These are phyloP conservation scores for Apophysomyces trapeziformis DNA, from an alignment of 371 early-diverging fungal species.

Conservation along the genomic window DNA sequence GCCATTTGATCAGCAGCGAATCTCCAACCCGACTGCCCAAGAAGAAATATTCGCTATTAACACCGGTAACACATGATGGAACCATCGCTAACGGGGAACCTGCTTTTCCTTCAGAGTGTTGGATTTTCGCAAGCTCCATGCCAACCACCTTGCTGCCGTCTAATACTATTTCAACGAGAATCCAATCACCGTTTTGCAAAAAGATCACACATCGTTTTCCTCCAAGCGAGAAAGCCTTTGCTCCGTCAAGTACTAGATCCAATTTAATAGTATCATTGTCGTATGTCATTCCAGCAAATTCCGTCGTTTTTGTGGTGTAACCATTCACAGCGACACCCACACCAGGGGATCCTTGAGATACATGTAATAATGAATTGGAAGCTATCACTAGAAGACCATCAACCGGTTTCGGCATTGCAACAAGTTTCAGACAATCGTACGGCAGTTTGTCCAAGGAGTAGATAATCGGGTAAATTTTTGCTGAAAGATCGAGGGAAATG, in stretches of 20 bases:
- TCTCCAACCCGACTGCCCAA: constrained; percentile 82
- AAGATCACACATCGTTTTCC: constrained; percentile 61
- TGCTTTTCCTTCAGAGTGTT: constrained; percentile 23
- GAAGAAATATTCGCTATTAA: constrained; percentile 75
- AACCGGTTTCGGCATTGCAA: constrained; percentile 83
- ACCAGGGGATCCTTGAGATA: constrained; percentile 85
- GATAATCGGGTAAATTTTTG: constrained; percentile 79
- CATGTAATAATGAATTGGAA: constrained; percentile 81
- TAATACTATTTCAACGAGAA: constrained; percentile 68
- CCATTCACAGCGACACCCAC: constrained; percentile 79
- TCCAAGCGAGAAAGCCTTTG: constrained; percentile 54
- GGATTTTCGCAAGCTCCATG: constrained; percentile 42
- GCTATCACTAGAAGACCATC: constrained; percentile 87
- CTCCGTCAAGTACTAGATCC: constrained; percentile 59
- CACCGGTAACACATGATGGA: constrained; percentile 65
- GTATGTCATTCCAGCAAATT: constrained; percentile 54
- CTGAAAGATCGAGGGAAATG: constrained; percentile 83
- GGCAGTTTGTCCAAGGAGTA: constrained; percentile 82
- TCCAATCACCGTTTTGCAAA: constrained; percentile 71
- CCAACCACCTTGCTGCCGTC: constrained; percentile 66
- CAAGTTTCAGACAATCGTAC: constrained; percentile 74
- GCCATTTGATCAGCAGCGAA: constrained; percentile 77
- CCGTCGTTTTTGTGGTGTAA: constrained; percentile 56
- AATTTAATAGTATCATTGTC: constrained; percentile 33
- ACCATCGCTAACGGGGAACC: constrained; percentile 27